phyloP scores from a whole-genome alignment of 495 filamentous ascomycete species.

The Penicillium turbatum region DNA sequence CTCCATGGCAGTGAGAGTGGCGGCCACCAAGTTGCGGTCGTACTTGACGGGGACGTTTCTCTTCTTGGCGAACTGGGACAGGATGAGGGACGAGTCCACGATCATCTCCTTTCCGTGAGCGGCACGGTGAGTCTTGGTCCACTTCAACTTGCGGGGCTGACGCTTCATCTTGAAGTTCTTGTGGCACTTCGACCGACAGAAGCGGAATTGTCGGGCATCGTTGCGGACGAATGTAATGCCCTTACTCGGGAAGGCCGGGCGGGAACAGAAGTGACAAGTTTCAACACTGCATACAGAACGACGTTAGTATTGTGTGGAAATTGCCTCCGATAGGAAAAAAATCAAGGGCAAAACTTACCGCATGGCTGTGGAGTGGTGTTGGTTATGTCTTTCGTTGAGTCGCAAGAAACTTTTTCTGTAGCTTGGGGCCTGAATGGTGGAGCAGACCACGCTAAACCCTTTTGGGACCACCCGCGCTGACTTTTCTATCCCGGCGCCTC shows the following conservation, averaged over 20 bases:
- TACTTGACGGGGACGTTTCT: conserved; percentile 95
- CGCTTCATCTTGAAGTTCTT: conserved; percentile 99
- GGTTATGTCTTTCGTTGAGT: conserved; percentile 20
- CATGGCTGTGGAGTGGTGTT: conserved; percentile 30
- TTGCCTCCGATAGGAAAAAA: neutral
- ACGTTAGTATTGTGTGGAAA: neutral
- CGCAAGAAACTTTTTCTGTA: conserved; percentile 32
- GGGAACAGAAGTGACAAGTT: conserved; percentile 87
- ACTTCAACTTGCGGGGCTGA: conserved; percentile 75
- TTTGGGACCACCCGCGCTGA: conserved; percentile 25
- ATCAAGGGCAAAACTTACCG: conserved; percentile 21
- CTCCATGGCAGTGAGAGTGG: conserved; percentile 87
- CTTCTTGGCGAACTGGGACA: conserved; percentile 84
- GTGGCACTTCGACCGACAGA: conserved; percentile 89
- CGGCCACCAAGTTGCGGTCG: conserved; percentile 81
- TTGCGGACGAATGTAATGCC: conserved; percentile 85
- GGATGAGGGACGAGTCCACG: conserved; percentile 87
- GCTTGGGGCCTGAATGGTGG: conserved; percentile 28
- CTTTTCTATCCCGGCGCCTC: conserved; percentile 27
- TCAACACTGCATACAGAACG: conserved; percentile 56
- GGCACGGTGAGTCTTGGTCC: conserved; percentile 75
- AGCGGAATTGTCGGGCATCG: conserved; percentile 61
- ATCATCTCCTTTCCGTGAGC: conserved; percentile 84
- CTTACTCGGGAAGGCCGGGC: conserved; percentile 79
- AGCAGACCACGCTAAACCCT: conserved; percentile 27